phyloP scores from a whole-genome alignment of 2,329 filamentous ascomycete genomes.

The Lizonia empirigonia region DNA sequence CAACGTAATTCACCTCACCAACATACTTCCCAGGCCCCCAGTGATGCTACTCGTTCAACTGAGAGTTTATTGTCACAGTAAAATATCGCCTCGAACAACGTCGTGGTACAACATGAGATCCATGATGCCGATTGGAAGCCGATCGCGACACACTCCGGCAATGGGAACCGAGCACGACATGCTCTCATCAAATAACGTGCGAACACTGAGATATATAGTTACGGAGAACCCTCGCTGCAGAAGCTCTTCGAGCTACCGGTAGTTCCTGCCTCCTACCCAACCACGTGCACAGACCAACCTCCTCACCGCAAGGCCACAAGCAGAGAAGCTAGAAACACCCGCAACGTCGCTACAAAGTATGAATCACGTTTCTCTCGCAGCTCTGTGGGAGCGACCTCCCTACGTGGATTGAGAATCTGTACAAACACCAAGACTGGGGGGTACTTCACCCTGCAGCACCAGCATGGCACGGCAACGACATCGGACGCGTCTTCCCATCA shows the following conservation, averaged over 20 bases:
- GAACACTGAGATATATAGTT: not conserved
- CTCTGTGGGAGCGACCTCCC: not conserved
- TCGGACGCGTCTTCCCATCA: not conserved
- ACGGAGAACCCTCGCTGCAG: not conserved
- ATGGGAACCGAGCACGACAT: slow-evolving; percentile 5
- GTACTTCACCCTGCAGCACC: not conserved
- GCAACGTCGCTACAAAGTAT: too few relatives aligned
- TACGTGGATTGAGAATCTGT: not conserved
- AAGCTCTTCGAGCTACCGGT: not conserved
- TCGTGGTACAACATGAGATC: too few relatives aligned
- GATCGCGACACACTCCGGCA: not conserved
- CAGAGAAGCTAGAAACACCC: too few relatives aligned
- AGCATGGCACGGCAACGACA: not conserved
- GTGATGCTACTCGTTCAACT: too few relatives aligned
- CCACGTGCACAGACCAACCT: not conserved
- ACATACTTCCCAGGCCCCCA: too few relatives aligned
- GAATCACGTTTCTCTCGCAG: too few relatives aligned
- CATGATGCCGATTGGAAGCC: slow-evolving; percentile 2
- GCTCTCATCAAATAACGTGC: slow-evolving; percentile 1
- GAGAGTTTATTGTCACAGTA: too few relatives aligned
- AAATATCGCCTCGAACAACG: too few relatives aligned
- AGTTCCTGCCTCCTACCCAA: not conserved
- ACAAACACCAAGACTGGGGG: not conserved
- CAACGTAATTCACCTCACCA: too few relatives aligned
- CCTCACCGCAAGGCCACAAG: too few relatives aligned